Base-by-base conservation (phyloP, 2,329 filamentous ascomycete species). In the Dactylellina leptospora region DNA sequence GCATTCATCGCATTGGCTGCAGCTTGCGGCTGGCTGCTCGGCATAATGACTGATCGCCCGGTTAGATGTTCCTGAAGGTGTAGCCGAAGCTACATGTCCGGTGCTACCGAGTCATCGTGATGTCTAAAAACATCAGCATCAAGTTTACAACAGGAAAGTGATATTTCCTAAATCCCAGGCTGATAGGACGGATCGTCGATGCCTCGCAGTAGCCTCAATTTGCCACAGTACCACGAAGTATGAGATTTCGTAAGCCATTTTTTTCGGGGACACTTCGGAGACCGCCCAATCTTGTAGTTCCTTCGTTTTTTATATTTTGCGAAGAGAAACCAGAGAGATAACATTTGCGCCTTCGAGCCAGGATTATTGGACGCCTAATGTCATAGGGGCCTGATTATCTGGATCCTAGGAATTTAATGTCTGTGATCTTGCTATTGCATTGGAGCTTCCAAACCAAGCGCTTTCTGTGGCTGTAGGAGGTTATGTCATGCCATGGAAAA, bases 21-120 rank as follows among this genome's bases (percentile, higher is more conserved):
- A 51, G 44, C 42, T 16, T 61, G 44, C 30, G 33, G 36, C 56
- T 25, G 30, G 45, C 53, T 47, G 50, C 36, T 53, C 30, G 45
- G 56, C 30, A 44, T 50, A 50, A 61, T 44, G 36, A 28, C 16
- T 18, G 47, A 44, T 30, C 18, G 16, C 25, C 54, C 20, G 38
- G 16, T 58, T 30, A 23, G 16, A 51, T 62, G 30, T 4, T 40
- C 16, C 44, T 42, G 16, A 16, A 61, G 28, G n/a, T n/a, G n/a
- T 48, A 59, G 20, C 42, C 36, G 59, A 62, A 54, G 36, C 6
- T 53, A n/a, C 11, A 11, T 45, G 23, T 10, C 59, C 23, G 38
- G 59, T 54, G 25, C 23, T 45, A 36, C 59, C n/a, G 48, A 54
- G 16, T 20, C 28, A 25, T 38, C 13, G 6, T 25, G 18, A 36